These are phyloP conservation scores for Fusarium citri DNA, from an alignment of 2,329 filamentous ascomycete species.

Conservation along the genomic window DNA sequence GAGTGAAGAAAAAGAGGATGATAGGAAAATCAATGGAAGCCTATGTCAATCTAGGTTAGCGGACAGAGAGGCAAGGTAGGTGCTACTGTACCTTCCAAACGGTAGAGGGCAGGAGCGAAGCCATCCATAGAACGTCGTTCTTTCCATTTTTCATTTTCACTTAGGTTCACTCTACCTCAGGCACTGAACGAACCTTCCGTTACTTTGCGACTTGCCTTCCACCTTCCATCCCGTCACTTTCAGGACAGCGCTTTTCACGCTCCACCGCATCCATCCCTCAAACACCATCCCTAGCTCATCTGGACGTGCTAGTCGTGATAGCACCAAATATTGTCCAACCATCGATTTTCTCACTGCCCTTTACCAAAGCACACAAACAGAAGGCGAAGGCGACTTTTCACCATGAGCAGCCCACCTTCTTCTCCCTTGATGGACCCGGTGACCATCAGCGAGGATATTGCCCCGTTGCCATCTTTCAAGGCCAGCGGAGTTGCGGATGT, in stretches of 20 bases:
- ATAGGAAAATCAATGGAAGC: slow-evolving; percentile 10
- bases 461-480: slow-evolving; percentile 71
- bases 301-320: slow-evolving; percentile 17
- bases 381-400: slow-evolving; percentile 1
- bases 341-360: background rate
- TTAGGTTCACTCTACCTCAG: background rate
- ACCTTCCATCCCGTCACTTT: background rate
- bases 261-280: slow-evolving; percentile 14
- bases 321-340: slow-evolving; percentile 4
- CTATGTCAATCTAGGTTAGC: slow-evolving; percentile 37
- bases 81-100: background rate
- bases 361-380: background rate
- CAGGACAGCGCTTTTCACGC: slow-evolving; percentile 5
- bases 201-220: background rate
- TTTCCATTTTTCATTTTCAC: background rate
- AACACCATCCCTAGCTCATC: slow-evolving; percentile 5
- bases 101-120: slow-evolving; percentile 20
- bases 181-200: background rate
- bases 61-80: slow-evolving; percentile 7
- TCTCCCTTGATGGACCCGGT: slow-evolving; percentile 65
- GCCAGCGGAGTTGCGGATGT: slow-evolving; percentile 62
- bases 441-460: slow-evolving; percentile 64
- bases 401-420: slow-evolving; percentile 53
- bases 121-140: slow-evolving; percentile 5
- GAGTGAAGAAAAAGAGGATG: slow-evolving; percentile 3